Conservation (phyloP, 331 rosid species). For the Rosa hybrid region DNA sequence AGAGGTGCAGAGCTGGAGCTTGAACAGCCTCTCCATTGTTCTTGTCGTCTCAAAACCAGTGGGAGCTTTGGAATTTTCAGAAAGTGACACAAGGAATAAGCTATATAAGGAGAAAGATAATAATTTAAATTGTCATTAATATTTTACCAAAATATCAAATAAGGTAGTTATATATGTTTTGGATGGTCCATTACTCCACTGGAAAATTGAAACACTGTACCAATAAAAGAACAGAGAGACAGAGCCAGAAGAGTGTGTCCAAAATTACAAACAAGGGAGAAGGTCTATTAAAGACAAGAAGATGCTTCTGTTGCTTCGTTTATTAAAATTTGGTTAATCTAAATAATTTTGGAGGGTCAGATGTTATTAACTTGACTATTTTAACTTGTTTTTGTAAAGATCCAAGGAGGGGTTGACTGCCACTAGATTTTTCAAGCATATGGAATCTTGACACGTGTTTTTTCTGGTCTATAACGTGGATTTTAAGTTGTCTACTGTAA, state of each 20-base stretch:
- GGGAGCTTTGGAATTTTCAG: constrained; percentile 11
- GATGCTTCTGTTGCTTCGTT: constrained; percentile 19
- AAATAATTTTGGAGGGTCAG: constrained; percentile 1
- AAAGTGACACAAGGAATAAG: constrained; percentile 17
- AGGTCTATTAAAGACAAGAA: constrained; percentile 8
- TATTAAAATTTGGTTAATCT: background rate
- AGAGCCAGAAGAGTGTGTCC: constrained; percentile 24
- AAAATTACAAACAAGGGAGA: constrained; percentile 17
- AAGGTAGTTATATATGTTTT: background rate
- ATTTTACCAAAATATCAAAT: background rate
- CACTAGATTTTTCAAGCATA: constrained; percentile 42
- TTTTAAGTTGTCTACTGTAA: background rate
- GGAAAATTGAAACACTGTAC: background rate
- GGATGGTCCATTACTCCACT: background rate
- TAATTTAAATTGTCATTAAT: background rate
- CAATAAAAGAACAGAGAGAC: constrained; percentile 26
- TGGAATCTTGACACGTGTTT: constrained; percentile 57
- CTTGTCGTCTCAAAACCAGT: background rate
- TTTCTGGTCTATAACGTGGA: constrained; percentile 5
- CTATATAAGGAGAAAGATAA: background rate
- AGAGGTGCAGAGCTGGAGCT: background rate
- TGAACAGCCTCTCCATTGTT: constrained; percentile 14
- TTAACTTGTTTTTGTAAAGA: constrained; percentile 22
- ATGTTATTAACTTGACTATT: background rate
- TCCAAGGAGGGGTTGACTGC: constrained; percentile 67